Percentiles rank a stretch among this genome's conserved stretches.
Conservation (phyloP, 345 rosid genomes). For the Acer yangbiense region DNA sequence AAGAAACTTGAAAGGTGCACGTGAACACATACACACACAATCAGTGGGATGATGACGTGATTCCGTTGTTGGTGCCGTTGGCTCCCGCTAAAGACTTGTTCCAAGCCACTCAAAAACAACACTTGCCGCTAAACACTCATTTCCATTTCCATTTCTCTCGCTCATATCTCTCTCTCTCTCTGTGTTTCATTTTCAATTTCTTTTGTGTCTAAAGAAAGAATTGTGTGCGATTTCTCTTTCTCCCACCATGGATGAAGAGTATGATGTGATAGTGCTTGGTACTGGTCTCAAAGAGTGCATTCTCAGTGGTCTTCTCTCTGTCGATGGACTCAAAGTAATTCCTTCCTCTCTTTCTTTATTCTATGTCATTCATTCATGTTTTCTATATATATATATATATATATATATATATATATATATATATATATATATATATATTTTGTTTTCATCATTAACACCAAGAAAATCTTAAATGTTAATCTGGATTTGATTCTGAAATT, state of each 20-base stretch:
- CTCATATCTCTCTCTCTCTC: not conserved
- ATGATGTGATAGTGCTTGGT: constrained; percentile 94
- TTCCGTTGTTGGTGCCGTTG: constrained; percentile 23
- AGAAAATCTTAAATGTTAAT: too few relatives aligned
- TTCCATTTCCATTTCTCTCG: not conserved
- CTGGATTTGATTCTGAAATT: too few relatives aligned
- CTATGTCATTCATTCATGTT: not conserved
- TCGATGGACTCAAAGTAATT: constrained; percentile 84
- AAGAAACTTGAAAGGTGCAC: too few relatives aligned
- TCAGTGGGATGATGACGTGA: not conserved
- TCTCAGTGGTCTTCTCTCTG: constrained; percentile 93
- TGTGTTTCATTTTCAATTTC: not conserved
- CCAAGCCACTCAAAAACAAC: not conserved
- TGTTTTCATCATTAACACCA: too few relatives aligned
- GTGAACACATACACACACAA: not conserved
- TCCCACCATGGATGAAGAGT: constrained; percentile 79
- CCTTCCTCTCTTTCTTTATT: not conserved
- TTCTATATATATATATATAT: too few relatives aligned
- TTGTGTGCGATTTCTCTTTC: not conserved
- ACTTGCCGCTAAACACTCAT: not conserved
- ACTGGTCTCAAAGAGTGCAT: constrained; percentile 96
- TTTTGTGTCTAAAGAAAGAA: not conserved
- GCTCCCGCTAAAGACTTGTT: constrained; percentile 46
- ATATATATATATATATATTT: too few relatives aligned
- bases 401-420: too few relatives aligned